Base-by-base conservation (phyloP, 2,329 filamentous ascomycete genomes). In the Parascedosporium putredinis region DNA sequence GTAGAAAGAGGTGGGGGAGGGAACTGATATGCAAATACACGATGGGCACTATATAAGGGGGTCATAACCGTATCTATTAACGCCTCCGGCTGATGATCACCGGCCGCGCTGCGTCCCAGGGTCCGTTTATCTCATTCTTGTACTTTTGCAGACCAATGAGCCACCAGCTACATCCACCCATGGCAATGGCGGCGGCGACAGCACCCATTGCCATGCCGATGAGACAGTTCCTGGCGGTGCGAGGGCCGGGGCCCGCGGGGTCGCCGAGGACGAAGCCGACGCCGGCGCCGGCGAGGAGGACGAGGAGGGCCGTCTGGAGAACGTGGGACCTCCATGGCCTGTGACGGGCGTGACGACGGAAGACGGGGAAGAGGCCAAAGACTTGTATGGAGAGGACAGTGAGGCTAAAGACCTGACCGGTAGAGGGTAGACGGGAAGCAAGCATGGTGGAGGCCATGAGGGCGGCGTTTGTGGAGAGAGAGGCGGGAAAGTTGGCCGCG, bases 121-220 rank as follows among this genome's bases (percentile, higher is more conserved):
- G 93, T 40, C 93, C 93, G 61, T 90, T 88, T 57, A 98, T 96
- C 68, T 97, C 93, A 64, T 97, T 97, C 73, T 98, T 98, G 68
- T 97, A 98, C 69, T 95, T 91, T 68, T 98, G 93, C 65, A 98
- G 67, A 7, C 89, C 87, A 60, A 98, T 97, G 55, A 98, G 69
- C 90, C 93, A 97, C 91, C 90, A 97, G 62, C 88, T 95, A 64
- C 90, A 96, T 10, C 89, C 84, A 2, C 91, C 93, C 81, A 96
- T 95, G 2, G 82, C 83, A 49, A 95, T 64, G 4, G 83, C 80
- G 1, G 86, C 84, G 20, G 88, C 72, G 8, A 91, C 60, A n/a
- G 81, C 78, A 4, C 88, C 88, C 5, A 95, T 71, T 1, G 91
- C 64, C 55, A 88, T 83, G 10, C 93, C 93, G 2, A 86, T 70